A percentile compares a stretch with the other conserved stretches of the same genome.
Evolutionary conservation across 2,329 filamentous ascomycete species (phyloP).

Genomic region (Cytospora paraplurivora): DNA sequence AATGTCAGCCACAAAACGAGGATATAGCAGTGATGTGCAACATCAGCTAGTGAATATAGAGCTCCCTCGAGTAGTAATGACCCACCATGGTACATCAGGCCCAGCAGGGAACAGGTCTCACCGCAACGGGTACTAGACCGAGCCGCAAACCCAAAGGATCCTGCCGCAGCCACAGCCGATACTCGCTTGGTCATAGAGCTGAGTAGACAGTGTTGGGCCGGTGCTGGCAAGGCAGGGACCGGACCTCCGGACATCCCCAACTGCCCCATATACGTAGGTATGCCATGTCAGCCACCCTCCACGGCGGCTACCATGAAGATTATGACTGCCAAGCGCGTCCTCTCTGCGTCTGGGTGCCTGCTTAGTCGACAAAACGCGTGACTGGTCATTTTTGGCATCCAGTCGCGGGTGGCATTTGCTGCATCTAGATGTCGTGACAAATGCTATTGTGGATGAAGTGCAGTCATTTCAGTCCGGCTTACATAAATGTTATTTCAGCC

Average conservation of each 20-base stretch:
- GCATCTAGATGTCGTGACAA: slow-evolving; percentile 30
- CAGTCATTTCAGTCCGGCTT: slow-evolving; percentile 39
- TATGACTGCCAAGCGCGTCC: neutral
- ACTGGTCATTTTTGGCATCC: neutral
- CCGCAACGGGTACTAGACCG: slow-evolving; percentile 11
- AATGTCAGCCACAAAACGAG: slow-evolving; percentile 8
- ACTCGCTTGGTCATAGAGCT: slow-evolving; percentile 8
- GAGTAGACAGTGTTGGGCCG: slow-evolving; percentile 19
- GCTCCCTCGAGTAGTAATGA: neutral
- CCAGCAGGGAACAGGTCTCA: slow-evolving; percentile 3
- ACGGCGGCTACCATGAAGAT: slow-evolving; percentile 8
- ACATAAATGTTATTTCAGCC: slow-evolving; percentile 21
- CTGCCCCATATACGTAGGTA: slow-evolving; percentile 14
- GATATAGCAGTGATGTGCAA: slow-evolving; percentile 18
- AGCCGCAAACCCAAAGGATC: slow-evolving; percentile 7
- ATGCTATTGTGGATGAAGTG: slow-evolving; percentile 45
- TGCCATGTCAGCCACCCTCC: slow-evolving; percentile 15
- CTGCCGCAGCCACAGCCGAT: slow-evolving; percentile 13
- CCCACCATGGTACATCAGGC: neutral
- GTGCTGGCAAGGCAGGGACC: slow-evolving; percentile 18
- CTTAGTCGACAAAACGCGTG: neutral
- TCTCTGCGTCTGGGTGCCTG: neutral
- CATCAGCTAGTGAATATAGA: slow-evolving; percentile 1
- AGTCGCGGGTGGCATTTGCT: neutral
- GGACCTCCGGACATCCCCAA: slow-evolving; percentile 30